Evolutionary conservation across 768 basidiomycete species (phyloP).

Genomic region (Paxillus involutus): DNA sequence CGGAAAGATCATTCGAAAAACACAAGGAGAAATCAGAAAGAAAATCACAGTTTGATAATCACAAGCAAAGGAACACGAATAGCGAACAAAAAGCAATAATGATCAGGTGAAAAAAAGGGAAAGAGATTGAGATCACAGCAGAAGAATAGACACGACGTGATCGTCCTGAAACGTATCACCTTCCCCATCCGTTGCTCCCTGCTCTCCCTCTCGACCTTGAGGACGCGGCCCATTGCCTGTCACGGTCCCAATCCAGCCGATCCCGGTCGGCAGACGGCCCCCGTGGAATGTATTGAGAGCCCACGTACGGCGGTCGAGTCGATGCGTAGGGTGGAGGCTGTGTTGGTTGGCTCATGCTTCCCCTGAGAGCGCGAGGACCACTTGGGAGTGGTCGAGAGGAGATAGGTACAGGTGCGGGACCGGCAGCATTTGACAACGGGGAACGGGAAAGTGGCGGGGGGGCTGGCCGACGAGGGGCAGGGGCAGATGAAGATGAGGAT

Average conservation of each 20-base stretch:
- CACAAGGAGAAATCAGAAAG: not conserved
- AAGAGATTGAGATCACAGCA: not conserved
- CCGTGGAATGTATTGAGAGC: constrained; percentile 42
- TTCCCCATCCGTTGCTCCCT: constrained; percentile 37
- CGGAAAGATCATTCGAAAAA: too few relatives aligned
- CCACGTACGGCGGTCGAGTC: constrained; percentile 19
- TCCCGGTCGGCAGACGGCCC: constrained; percentile 56
- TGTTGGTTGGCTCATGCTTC: constrained; percentile 21
- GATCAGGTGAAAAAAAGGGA: constrained; percentile 22
- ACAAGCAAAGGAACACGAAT: constrained; percentile 3
- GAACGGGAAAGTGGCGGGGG: constrained; percentile 33
- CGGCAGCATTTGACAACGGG: constrained; percentile 20
- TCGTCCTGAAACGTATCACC: constrained; percentile 10
- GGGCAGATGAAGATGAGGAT: constrained; percentile 13
- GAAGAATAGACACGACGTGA: constrained; percentile 1
- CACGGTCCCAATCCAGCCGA: constrained; percentile 44
- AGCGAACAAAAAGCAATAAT: constrained; percentile 32
- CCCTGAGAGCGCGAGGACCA: constrained; percentile 40
- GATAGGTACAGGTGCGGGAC: constrained; percentile 19
- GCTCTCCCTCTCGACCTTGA: constrained; percentile 32
- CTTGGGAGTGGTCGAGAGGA: constrained; percentile 37
- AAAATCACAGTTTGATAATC: not conserved
- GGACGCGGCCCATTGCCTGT: constrained; percentile 32
- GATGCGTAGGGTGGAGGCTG: constrained; percentile 18
- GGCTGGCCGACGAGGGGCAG: constrained; percentile 29